Conservation (phyloP, 2,329 filamentous ascomycete species). For the Trematosphaeria pertusa region DNA sequence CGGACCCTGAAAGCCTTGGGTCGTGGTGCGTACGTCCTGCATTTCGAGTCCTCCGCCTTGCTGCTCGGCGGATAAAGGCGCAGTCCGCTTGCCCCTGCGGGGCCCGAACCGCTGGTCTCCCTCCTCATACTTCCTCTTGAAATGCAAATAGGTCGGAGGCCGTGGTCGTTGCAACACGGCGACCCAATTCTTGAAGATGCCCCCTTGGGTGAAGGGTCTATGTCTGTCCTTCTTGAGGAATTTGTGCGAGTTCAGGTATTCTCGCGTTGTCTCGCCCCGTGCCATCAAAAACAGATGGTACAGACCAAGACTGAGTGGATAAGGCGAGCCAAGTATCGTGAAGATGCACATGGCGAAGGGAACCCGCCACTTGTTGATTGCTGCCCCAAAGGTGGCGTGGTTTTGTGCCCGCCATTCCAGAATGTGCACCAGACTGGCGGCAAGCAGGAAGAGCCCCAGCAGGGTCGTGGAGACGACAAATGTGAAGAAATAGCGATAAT, state of each 20-base stretch:
- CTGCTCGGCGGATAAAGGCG: constrained; percentile 58
- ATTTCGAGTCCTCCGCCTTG: constrained; percentile 72
- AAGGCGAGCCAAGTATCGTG: constrained; percentile 74
- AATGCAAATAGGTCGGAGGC: constrained; percentile 85
- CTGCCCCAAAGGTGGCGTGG: constrained; percentile 69
- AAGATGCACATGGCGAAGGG: constrained; percentile 91
- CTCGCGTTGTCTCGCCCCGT: constrained; percentile 91
- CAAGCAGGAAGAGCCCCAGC: constrained; percentile 77
- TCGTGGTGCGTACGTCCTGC: constrained; percentile 56
- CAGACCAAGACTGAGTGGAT: constrained; percentile 81
- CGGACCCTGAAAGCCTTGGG: constrained; percentile 45
- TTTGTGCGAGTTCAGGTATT: constrained; percentile 96
- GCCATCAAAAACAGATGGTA: constrained; percentile 94
- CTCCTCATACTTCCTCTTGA: constrained; percentile 77
- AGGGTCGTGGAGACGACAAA: constrained; percentile 85
- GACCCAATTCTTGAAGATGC: constrained; percentile 77
- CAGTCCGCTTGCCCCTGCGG: constrained; percentile 60
- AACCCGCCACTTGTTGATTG: constrained; percentile 75
- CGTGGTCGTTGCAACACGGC: constrained; percentile 83
- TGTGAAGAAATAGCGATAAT: constrained; percentile 97
- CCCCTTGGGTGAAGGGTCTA: constrained; percentile 84
- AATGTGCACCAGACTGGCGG: constrained; percentile 80
- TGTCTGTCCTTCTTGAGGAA: constrained; percentile 92
- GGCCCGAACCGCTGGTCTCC: constrained; percentile 85
- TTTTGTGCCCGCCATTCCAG: constrained; percentile 72